A percentile compares a stretch with the other conserved stretches of the same genome.
Conservation (phyloP, 2,329 filamentous ascomycete species). For the Cladophialophora psammophila region DNA sequence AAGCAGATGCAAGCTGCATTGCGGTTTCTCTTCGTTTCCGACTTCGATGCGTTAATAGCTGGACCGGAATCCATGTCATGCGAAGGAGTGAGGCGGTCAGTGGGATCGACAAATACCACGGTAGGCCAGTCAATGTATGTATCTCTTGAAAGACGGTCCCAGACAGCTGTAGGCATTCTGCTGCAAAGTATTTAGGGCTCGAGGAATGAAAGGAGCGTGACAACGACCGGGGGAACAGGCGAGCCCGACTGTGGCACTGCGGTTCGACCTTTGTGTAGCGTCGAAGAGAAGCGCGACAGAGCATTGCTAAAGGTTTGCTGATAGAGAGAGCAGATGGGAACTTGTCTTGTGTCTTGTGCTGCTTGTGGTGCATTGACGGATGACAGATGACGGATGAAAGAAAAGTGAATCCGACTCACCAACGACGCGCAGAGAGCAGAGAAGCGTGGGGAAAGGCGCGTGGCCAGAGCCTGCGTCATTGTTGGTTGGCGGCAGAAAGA, state of each 20-base stretch:
- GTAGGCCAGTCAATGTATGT: constrained; percentile 57
- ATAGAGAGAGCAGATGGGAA: constrained; percentile 5
- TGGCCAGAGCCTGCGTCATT: constrained; percentile 26
- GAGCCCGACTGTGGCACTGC: not conserved
- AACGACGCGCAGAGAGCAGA: not conserved
- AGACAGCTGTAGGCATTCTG: constrained; percentile 24
- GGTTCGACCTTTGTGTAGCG: not conserved
- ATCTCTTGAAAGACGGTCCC: constrained; percentile 47
- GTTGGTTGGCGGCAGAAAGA: constrained; percentile 22
- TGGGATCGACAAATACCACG: constrained; percentile 64
- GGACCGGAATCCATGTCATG: constrained; percentile 56
- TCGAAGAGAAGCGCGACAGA: constrained; percentile 9
- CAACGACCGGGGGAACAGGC: not conserved
- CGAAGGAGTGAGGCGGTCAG: constrained; percentile 62
- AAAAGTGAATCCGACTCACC: constrained; percentile 4
- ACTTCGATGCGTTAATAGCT: constrained; percentile 51
- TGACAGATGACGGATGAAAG: not conserved
- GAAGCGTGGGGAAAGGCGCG: constrained; percentile 2
- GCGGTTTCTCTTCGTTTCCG: constrained; percentile 51
- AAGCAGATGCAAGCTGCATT: constrained; percentile 52
- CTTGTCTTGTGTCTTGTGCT: not conserved
- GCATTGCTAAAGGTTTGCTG: constrained; percentile 7
- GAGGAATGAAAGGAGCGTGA: constrained; percentile 57
- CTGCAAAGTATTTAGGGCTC: constrained; percentile 44
- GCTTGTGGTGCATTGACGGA: not conserved